A percentile compares a stretch with the other conserved stretches of the same genome.
phyloP scores from a whole-genome alignment of 352 stramenopile genomes.

The Globisporangium paddicum region DNA sequence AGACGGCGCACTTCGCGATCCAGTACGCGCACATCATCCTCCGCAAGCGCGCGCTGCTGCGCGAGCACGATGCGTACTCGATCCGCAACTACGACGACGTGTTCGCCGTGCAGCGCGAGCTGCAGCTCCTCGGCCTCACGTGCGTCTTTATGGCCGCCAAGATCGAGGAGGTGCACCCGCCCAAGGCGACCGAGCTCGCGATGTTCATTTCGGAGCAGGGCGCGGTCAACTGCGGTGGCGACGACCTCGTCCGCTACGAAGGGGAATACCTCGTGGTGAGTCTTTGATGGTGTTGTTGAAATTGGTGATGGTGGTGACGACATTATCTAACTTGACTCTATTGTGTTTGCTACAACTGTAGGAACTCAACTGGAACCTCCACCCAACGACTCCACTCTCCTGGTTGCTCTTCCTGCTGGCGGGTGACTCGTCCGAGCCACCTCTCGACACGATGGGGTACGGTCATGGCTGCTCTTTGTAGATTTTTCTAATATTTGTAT shows the following conservation, averaged over 20 bases:
- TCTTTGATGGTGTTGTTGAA: conserved; percentile 5
- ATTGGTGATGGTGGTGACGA: background rate
- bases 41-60: conserved; percentile 36
- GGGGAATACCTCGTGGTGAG: conserved; percentile 57
- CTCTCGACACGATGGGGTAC: conserved; percentile 63
- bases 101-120: conserved; percentile 45
- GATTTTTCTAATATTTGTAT: background rate
- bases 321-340: conserved; percentile 2
- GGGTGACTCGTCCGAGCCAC: conserved; percentile 58
- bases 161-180: conserved; percentile 79
- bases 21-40: conserved; percentile 77
- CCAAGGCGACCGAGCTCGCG: conserved; percentile 66
- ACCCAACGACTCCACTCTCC: conserved; percentile 66
- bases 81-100: conserved; percentile 44
- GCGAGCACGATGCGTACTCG: conserved; percentile 30
- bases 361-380: conserved; percentile 81
- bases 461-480: background rate
- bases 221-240: conserved; percentile 28
- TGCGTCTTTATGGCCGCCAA: conserved; percentile 85
- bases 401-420: conserved; percentile 78
- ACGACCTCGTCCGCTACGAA: conserved; percentile 62
- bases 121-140: conserved; percentile 48
- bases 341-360: conserved; percentile 19
- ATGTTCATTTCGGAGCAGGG: conserved; percentile 52
- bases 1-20: conserved; percentile 71